Conservation (phyloP, 2,329 filamentous ascomycete species). For the Stromatinia cepivora region DNA sequence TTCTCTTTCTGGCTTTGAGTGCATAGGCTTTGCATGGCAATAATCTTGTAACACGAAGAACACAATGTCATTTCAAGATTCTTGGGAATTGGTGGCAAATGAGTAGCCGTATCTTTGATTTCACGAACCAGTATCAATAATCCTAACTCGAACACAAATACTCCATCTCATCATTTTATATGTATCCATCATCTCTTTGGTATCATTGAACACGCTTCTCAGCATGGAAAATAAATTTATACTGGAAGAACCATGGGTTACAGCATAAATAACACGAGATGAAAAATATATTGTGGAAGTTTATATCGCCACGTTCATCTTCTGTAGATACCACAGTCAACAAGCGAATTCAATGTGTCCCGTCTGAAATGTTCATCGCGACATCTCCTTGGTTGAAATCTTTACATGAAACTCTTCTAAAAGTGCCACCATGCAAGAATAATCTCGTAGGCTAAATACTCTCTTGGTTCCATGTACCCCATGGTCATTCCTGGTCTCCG, state of each 20-base stretch:
- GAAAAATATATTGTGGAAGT: constrained; percentile 4
- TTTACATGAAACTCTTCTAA: constrained; percentile 14
- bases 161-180: background rate
- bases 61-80: constrained; percentile 3
- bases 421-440: constrained; percentile 7
- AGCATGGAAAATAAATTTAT: background rate
- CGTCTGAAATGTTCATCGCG: background rate
- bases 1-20: background rate
- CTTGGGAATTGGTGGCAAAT: constrained; percentile 10
- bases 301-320: constrained; percentile 7
- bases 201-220: background rate
- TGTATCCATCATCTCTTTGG: background rate
- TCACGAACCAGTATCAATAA: background rate
- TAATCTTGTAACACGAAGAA: constrained; percentile 14
- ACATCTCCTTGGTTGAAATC: constrained; percentile 7
- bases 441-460: constrained; percentile 6
- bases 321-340: background rate
- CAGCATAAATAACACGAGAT: constrained; percentile 16
- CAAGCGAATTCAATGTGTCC: background rate
- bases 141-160: background rate
- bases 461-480: background rate
- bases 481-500: constrained; percentile 3
- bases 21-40: background rate
- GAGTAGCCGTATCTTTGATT: background rate
- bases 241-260: background rate